Evolutionary conservation across 2,329 filamentous ascomycete genomes (phyloP).

Genomic region (Fusarium neocosmosporiellum): DNA sequence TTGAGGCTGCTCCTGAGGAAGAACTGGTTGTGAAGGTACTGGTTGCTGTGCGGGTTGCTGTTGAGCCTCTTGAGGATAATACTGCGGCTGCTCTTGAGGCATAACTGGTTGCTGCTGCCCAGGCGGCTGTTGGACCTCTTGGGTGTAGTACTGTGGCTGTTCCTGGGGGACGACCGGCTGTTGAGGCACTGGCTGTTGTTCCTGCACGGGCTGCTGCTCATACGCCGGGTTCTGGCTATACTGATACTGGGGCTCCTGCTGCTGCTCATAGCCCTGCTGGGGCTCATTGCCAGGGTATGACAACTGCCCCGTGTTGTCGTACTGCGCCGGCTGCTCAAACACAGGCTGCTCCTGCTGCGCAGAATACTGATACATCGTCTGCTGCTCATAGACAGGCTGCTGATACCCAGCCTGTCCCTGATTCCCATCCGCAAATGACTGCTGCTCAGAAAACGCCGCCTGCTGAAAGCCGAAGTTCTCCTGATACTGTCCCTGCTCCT

Average conservation of each 20-base stretch:
- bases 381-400: conserved; percentile 22
- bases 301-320: conserved; percentile 2
- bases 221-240: conserved; percentile 11
- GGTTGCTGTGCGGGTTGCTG: conserved; percentile 19
- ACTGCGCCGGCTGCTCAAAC: conserved; percentile 18
- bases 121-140: conserved; percentile 1
- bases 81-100: not conserved
- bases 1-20: not conserved
- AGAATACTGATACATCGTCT: conserved; percentile 14
- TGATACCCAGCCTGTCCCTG: conserved; percentile 17
- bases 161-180: conserved; percentile 1
- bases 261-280: not conserved
- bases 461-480: conserved; percentile 24
- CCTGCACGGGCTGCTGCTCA: conserved; percentile 13
- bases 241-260: conserved; percentile 10
- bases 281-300: conserved; percentile 4
- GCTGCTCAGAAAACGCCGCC: not conserved
- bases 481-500: conserved; percentile 18
- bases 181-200: conserved; percentile 13
- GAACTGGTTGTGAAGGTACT: not conserved
- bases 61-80: not conserved
- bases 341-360: conserved; percentile 10
- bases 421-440: not conserved
- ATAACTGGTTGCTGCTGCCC: not conserved
- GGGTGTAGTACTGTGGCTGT: not conserved